Conservation (phyloP, 176 grass and related monocot species). For the Eleusine indica region DNA sequence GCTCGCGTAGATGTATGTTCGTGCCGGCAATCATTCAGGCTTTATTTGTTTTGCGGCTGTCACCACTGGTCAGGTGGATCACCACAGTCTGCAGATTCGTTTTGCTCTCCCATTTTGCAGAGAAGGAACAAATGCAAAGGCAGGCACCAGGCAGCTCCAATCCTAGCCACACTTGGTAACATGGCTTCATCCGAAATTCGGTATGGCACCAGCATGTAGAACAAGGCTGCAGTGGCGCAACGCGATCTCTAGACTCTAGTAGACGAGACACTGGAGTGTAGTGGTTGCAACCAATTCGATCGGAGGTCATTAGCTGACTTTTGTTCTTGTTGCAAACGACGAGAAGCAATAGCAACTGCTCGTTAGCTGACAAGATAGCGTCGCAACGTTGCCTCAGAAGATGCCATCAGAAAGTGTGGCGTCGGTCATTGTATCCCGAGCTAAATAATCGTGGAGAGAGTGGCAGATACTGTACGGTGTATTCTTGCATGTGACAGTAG, state of each 20-base stretch:
- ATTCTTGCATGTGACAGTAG: background rate
- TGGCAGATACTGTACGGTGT: background rate
- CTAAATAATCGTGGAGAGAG: background rate
- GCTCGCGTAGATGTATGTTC: background rate
- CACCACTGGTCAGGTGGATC: constrained; percentile 10
- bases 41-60: background rate
- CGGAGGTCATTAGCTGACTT: background rate
- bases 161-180: background rate
- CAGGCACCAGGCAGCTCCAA: background rate
- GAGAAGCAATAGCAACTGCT: constrained; percentile 2
- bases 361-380: constrained; percentile 1
- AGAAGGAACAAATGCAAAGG: background rate
- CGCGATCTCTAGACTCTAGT: background rate
- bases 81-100: background rate
- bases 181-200: background rate
- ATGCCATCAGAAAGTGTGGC: constrained; percentile 10
- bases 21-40: constrained; percentile 36
- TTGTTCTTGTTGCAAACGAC: constrained; percentile 2
- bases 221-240: background rate
- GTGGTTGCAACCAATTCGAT: constrained; percentile 4
- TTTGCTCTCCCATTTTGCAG: constrained; percentile 7
- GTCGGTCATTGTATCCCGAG: background rate
- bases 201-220: background rate
- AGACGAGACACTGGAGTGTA: background rate
- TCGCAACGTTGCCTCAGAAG: background rate